phyloP scores from a whole-genome alignment of 768 basidiomycete species.

The Favolaschia claudopus region DNA sequence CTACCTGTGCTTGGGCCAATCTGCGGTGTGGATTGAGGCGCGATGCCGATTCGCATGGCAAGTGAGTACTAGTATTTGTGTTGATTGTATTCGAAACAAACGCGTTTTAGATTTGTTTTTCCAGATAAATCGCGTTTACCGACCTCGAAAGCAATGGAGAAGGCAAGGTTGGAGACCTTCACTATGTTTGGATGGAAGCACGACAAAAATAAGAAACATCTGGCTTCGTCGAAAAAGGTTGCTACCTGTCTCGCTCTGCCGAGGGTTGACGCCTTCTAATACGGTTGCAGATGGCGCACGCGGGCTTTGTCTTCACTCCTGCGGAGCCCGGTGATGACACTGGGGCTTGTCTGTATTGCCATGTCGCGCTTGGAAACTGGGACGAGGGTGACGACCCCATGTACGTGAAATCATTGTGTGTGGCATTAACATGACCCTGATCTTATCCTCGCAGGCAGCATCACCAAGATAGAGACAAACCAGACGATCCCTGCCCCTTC shows the following conservation, averaged over 20 bases:
- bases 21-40: slow-evolving; percentile 73
- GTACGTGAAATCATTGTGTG: slow-evolving; percentile 57
- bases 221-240: slow-evolving; percentile 75
- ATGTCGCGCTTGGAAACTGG: slow-evolving; percentile 84
- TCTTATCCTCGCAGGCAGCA: slow-evolving; percentile 60
- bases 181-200: slow-evolving; percentile 69
- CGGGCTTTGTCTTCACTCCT: slow-evolving; percentile 87
- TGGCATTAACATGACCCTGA: slow-evolving; percentile 1
- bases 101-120: slow-evolving; percentile 60
- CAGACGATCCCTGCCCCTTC: slow-evolving; percentile 50
- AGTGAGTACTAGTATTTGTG: slow-evolving; percentile 47
- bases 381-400: slow-evolving; percentile 85
- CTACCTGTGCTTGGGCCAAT: slow-evolving; percentile 80
- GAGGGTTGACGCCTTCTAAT: slow-evolving; percentile 5
- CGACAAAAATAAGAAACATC: slow-evolving; percentile 65
- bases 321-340: slow-evolving; percentile 75
- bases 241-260: neutral
- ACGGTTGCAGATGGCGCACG: slow-evolving; percentile 77
- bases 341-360: slow-evolving; percentile 87
- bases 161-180: slow-evolving; percentile 75
- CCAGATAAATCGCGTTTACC: slow-evolving; percentile 70
- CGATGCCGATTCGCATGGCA: slow-evolving; percentile 64
- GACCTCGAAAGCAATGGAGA: slow-evolving; percentile 71
- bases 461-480: slow-evolving; percentile 73
- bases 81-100: neutral